Conservation (phyloP, 352 stramenopile species). For the Phytophthora fragariae region DNA sequence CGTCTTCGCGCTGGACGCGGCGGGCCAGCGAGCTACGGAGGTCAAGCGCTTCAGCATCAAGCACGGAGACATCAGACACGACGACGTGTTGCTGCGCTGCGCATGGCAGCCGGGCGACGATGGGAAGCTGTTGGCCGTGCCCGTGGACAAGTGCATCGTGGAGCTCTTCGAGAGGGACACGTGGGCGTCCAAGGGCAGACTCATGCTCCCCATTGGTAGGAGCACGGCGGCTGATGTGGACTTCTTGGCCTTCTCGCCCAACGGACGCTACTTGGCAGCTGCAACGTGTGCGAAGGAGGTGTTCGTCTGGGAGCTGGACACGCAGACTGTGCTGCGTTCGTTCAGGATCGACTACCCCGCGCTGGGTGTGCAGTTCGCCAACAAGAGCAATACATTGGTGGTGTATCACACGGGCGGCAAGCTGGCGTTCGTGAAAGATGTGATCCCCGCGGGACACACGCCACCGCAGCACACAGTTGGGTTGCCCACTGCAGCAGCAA, state of each 20-base stretch:
- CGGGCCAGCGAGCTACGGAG: constrained; percentile 48
- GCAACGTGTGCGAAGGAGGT: constrained; percentile 77
- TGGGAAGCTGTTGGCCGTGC: constrained; percentile 64
- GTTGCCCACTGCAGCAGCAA: constrained; percentile 4
- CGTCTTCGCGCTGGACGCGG: constrained; percentile 66
- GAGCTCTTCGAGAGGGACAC: constrained; percentile 62
- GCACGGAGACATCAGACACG: constrained; percentile 63
- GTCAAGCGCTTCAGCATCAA: constrained; percentile 63
- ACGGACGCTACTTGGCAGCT: constrained; percentile 78
- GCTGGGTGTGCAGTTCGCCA: constrained; percentile 67
- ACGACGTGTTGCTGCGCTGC: constrained; percentile 71
- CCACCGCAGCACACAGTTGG: constrained; percentile 56
- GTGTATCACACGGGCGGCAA: constrained; percentile 68
- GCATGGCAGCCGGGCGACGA: constrained; percentile 59
- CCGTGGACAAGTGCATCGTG: constrained; percentile 69
- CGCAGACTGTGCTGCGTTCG: constrained; percentile 57
- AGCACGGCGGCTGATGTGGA: constrained; percentile 72
- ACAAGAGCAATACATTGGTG: constrained; percentile 60
- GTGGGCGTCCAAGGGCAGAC: constrained; percentile 51
- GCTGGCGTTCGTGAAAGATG: constrained; percentile 72
- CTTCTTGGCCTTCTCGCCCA: constrained; percentile 78
- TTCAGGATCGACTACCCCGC: constrained; percentile 71
- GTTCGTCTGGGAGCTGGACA: constrained; percentile 71
- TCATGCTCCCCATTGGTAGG: constrained; percentile 67
- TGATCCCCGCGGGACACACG: constrained; percentile 61